Conservation (phyloP, 1,139 yeast genomes). For the Saccharomycopsis crataegensis region DNA sequence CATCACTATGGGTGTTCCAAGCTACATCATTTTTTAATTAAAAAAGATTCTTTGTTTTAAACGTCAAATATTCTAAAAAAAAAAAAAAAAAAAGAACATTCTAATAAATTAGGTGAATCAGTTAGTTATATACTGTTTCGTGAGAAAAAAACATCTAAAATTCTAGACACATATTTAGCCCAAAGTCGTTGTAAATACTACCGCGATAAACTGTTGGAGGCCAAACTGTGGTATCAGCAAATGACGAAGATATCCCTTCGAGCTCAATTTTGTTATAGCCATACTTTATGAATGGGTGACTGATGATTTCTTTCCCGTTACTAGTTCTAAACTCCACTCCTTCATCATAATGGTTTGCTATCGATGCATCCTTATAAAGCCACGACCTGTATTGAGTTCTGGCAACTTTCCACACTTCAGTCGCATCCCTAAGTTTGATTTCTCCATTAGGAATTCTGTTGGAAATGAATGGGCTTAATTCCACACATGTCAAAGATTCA, state of each 20-base stretch:
- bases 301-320: not conserved
- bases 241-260: not conserved
- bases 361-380: not conserved
- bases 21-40: no score
- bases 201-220: not conserved
- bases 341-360: no score
- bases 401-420: conserved; percentile 4
- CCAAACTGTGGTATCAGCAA: not conserved
- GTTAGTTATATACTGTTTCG: no score
- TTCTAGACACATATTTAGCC: conserved; percentile 1
- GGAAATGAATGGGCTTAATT: not conserved
- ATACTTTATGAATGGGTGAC: conserved; percentile 10
- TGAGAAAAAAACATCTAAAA: not conserved
- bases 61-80: no score
- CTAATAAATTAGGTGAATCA: no score
- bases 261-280: conserved; percentile 11
- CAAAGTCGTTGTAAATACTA: conserved; percentile 12
- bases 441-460: not conserved
- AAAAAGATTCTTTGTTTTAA: no score
- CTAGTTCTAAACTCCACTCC: conserved; percentile 7
- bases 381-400: conserved; percentile 13
- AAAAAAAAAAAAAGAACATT: no score
- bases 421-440: not conserved
- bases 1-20: no score
- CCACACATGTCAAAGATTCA: not conserved